Conservation (phyloP, 1,139 yeast species). For the Sugiyamaella paludigena region DNA sequence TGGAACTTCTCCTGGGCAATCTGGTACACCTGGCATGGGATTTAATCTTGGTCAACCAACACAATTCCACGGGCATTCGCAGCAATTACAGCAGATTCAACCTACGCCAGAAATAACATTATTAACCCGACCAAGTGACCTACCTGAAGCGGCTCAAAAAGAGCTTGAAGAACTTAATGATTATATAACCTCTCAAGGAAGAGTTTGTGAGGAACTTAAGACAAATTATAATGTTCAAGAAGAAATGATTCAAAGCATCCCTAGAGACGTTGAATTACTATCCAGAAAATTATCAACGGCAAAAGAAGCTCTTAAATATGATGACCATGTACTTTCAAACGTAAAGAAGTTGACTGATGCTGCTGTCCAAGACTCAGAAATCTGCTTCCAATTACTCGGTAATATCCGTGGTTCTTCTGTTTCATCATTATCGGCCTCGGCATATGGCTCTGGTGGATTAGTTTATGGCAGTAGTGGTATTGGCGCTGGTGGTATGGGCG, state of each 20-base stretch:
- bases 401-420: conserved; percentile 48
- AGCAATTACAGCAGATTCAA: conserved; percentile 37
- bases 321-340: conserved; percentile 51
- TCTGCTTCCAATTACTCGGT: conserved; percentile 62
- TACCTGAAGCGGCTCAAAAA: conserved; percentile 71
- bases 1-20: too few relatives aligned
- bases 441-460: too few relatives aligned
- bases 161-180: conserved; percentile 80
- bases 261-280: conserved; percentile 76
- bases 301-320: conserved; percentile 67
- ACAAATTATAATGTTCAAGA: conserved; percentile 63
- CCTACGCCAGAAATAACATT: conserved; percentile 47
- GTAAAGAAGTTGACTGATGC: conserved; percentile 45
- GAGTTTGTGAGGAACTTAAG: conserved; percentile 74
- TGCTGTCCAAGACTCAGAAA: conserved; percentile 55
- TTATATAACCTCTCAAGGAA: conserved; percentile 79
- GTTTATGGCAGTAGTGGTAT: too few relatives aligned
- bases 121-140: conserved; percentile 81
- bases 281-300: conserved; percentile 61
- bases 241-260: conserved; percentile 72
- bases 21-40: too few relatives aligned
- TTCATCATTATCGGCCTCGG: conserved; percentile 16
- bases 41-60: conserved; percentile 23
- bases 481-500: conserved; percentile 8
- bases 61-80: conserved; percentile 9